Evolutionary conservation across 768 basidiomycete genomes (phyloP), one percentile per base, ranked within the genome.

Genomic region (Suillus ampliporus): DNA sequence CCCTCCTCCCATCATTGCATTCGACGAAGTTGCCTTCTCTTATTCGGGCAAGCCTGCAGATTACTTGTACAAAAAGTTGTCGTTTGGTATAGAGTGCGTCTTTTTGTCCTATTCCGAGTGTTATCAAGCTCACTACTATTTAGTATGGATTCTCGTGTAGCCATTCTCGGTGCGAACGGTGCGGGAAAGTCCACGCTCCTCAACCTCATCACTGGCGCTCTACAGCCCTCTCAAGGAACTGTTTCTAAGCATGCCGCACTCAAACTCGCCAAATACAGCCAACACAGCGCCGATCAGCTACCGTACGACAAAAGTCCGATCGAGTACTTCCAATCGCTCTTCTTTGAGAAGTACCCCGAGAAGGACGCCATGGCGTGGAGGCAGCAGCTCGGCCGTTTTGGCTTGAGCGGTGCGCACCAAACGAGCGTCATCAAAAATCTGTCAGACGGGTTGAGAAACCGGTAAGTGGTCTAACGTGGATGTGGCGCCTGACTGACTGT

Each of bases 191-290:
- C 94, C 52, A 97, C 94, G 14, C 85, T 97, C 52, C 85, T 97
- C 52, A 86, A 96, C 80, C 85, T 97, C 57, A 92, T 99, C 79
- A 99, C 91, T 23, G 83, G 91, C 61, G 83, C 73, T 11, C 84
- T 96, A 43, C 89, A 91, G 61, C 95, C 97, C 1, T 79, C 78
- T 66, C 85, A 91, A 74, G 97, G 97, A 57, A 94, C 93, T 43
- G 75, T 99, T 68, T 92, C 91, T 56, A 94, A 94, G 71, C 97
- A 99, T 76, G 82, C 90, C 47, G 84, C 83, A 21, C 86, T 99
- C 69, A 99, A 99, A 78, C 87, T 99, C 62, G 93, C 95, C 67
- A 99, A 99, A 78, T 99, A 99, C 83, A 95, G 92, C 6, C 97
- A 99, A 80, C 97, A 99, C 82, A 94, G 91, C 59, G 96, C 97